phyloP scores from a whole-genome alignment of 2,329 filamentous ascomycete genomes.

The Diaporthe australafricana region DNA sequence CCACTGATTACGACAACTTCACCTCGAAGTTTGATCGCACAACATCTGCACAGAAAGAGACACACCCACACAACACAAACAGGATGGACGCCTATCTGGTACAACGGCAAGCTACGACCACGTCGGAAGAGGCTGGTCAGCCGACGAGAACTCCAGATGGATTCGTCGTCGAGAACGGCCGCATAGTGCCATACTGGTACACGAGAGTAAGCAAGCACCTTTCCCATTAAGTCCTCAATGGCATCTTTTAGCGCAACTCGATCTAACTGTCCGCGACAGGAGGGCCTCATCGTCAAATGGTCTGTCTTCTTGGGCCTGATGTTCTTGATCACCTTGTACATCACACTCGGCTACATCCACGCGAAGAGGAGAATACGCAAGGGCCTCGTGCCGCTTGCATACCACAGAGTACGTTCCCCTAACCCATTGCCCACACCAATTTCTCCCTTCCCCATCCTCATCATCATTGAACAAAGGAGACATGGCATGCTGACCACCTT shows the following conservation, averaged over 20 bases:
- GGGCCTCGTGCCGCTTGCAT: conserved; percentile 73
- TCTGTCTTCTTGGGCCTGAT: conserved; percentile 73
- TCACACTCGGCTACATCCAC: conserved; percentile 77
- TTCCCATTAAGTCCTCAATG: background rate
- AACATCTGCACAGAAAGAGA: background rate
- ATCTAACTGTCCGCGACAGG: conserved; percentile 51
- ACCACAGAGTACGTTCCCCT: conserved; percentile 71
- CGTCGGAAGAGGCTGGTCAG: background rate
- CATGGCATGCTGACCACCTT: background rate
- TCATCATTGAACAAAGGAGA: background rate
- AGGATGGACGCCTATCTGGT: conserved; percentile 29
- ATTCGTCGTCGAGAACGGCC: conserved; percentile 45
- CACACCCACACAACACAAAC: background rate
- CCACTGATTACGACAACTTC: background rate
- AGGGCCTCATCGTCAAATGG: conserved; percentile 77
- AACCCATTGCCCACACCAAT: conserved; percentile 5
- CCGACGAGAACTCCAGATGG: conserved; percentile 38
- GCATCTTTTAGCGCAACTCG: background rate
- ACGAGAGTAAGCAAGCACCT: conserved; percentile 47
- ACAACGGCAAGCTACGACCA: conserved; percentile 26
- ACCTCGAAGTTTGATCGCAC: background rate
- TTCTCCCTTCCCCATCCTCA: conserved; percentile 11
- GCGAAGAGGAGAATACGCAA: conserved; percentile 74
- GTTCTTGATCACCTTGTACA: conserved; percentile 67
- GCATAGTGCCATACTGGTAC: conserved; percentile 51